These are phyloP conservation scores for Bifiguratus adelaidae DNA, from an alignment of 192 early-diverging fungal species.

Conservation along the genomic window DNA sequence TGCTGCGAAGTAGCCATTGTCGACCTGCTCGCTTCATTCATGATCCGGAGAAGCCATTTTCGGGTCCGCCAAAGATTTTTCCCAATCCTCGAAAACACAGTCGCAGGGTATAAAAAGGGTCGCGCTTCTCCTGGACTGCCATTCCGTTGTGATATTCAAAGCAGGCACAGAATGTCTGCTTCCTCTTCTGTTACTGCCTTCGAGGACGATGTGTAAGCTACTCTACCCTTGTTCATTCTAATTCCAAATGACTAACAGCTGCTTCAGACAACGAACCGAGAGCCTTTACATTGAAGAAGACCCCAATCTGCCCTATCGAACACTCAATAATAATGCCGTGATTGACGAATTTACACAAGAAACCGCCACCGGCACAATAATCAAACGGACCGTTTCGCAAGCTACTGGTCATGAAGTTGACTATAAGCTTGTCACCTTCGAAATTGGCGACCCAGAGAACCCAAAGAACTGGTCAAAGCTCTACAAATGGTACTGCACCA, in stretches of 20 bases:
- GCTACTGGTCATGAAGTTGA: slow-evolving; percentile 3
- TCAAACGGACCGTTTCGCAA: background rate
- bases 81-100: too few relatives aligned
- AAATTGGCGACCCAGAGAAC: background rate
- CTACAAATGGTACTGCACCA: slow-evolving; percentile 2
- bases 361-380: background rate
- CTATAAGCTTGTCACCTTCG: slow-evolving; percentile 1
- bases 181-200: background rate
- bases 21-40: too few relatives aligned
- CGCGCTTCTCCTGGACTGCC: too few relatives aligned
- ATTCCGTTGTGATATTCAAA: too few relatives aligned
- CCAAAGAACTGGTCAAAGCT: slow-evolving; percentile 2
- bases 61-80: too few relatives aligned
- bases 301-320: background rate
- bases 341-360: slow-evolving; percentile 1
- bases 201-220: background rate
- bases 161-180: too few relatives aligned
- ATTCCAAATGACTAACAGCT: background rate
- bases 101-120: too few relatives aligned
- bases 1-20: too few relatives aligned
- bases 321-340: background rate
- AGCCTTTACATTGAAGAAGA: background rate
- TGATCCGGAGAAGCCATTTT: too few relatives aligned
- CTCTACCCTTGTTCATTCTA: background rate
- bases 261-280: background rate